phyloP scores from a whole-genome alignment of 768 basidiomycete species.

The Porpolomopsis calyptriformis region DNA sequence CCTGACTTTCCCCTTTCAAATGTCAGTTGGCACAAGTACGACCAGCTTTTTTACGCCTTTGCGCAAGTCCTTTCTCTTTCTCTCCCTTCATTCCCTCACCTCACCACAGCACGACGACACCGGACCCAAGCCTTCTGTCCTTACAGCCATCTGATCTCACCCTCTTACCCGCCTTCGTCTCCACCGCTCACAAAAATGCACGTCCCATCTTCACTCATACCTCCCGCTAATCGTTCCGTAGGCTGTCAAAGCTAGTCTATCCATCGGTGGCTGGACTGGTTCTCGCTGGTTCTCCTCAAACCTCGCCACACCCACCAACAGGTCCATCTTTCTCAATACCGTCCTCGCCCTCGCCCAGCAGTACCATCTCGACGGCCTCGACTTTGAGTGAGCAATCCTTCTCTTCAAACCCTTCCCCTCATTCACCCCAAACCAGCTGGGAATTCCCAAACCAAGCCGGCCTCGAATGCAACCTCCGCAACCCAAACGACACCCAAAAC shows the following conservation, averaged over 20 bases:
- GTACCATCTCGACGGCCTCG: slow-evolving; percentile 49
- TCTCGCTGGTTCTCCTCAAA: slow-evolving; percentile 50
- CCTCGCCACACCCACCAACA: slow-evolving; percentile 44
- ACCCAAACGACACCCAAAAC: slow-evolving; percentile 46
- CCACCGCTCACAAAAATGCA: slow-evolving; percentile 33
- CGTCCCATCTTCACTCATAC: slow-evolving; percentile 8
- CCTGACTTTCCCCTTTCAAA: slow-evolving; percentile 37
- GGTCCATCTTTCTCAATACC: slow-evolving; percentile 56
- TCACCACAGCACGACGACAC: slow-evolving; percentile 19
- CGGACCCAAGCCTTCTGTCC: slow-evolving; percentile 23
- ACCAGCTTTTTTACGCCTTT: slow-evolving; percentile 58
- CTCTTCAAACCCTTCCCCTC: background rate
- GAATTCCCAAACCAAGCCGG: slow-evolving; percentile 57
- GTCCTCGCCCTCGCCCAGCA: slow-evolving; percentile 35
- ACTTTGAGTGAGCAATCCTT: slow-evolving; percentile 34
- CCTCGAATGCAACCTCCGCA: slow-evolving; percentile 46
- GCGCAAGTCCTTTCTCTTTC: slow-evolving; percentile 36
- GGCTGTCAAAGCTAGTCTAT: slow-evolving; percentile 46
- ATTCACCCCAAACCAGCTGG: slow-evolving; percentile 35
- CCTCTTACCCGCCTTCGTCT: slow-evolving; percentile 47
- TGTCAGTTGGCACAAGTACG: slow-evolving; percentile 61
- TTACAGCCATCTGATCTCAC: slow-evolving; percentile 33
- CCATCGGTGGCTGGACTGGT: slow-evolving; percentile 67
- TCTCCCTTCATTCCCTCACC: slow-evolving; percentile 1
- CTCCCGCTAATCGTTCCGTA: slow-evolving; percentile 14